A percentile compares a stretch with the other conserved stretches of the same genome.
These are phyloP conservation scores for Backusella circina DNA, from an alignment of 192 early-diverging fungal species.

Conservation along the genomic window DNA sequence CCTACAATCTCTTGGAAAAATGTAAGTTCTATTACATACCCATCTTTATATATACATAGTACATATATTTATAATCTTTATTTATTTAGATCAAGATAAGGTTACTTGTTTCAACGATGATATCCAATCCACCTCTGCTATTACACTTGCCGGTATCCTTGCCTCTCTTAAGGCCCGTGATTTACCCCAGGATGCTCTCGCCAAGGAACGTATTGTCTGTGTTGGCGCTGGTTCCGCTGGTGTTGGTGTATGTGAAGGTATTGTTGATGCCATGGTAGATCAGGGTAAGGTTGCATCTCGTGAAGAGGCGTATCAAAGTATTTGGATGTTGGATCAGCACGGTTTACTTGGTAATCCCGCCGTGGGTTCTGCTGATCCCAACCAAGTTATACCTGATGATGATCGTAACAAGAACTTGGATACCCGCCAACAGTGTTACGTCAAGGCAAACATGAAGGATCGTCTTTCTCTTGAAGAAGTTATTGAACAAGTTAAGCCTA, in stretches of 20 bases:
- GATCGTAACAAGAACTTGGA: constrained; percentile 34
- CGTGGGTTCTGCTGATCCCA: constrained; percentile 26
- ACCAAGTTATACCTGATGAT: not conserved
- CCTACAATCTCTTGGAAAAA: constrained; percentile 36
- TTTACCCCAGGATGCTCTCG: constrained; percentile 9
- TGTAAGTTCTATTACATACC: constrained; percentile 13
- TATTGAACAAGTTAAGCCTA: constrained; percentile 48
- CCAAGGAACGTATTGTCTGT: constrained; percentile 31
- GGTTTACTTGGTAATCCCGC: constrained; percentile 45
- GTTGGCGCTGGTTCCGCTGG: constrained; percentile 35
- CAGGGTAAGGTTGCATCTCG: constrained; percentile 35
- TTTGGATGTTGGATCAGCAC: constrained; percentile 55
- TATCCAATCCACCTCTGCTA: constrained; percentile 39
- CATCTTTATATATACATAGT: not conserved
- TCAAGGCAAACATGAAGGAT: constrained; percentile 45
- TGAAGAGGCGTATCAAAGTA: constrained; percentile 45
- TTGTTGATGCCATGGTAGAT: constrained; percentile 34
- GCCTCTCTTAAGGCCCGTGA: constrained; percentile 33
- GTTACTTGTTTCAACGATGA: constrained; percentile 40
- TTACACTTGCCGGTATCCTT: constrained; percentile 35
- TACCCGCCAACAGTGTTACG: constrained; percentile 43
- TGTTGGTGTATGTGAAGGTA: constrained; percentile 39
- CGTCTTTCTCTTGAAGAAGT: constrained; percentile 45
- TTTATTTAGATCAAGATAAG: constrained; percentile 22
- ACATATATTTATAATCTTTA: not conserved